Evolutionary conservation across 352 stramenopile genomes (phyloP).

Genomic region (Pythium sukuiense): DNA sequence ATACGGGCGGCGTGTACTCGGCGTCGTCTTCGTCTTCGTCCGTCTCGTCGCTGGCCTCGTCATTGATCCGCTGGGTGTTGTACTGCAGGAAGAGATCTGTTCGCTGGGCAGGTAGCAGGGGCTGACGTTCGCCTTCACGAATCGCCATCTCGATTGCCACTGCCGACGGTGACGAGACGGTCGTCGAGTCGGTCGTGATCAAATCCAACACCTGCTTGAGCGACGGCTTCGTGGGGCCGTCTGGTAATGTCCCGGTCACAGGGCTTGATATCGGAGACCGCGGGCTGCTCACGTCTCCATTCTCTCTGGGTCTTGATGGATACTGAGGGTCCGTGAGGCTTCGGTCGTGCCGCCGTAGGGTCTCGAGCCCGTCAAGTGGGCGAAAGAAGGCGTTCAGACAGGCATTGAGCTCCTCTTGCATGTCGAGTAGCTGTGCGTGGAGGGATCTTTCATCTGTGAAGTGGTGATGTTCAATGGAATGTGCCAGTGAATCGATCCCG

Average conservation of each 20-base stretch:
- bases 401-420: conserved; percentile 60
- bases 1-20: neutral
- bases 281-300: neutral
- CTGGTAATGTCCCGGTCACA: neutral
- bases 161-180: neutral
- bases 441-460: conserved; percentile 50
- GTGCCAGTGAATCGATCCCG: conserved; percentile 43
- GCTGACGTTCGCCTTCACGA: conserved; percentile 10
- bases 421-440: conserved; percentile 42
- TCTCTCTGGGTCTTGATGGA: neutral
- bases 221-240: conserved; percentile 16
- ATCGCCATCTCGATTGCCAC: neutral
- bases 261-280: conserved; percentile 10
- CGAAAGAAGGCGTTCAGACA: conserved; percentile 54
- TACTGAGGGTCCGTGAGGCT: neutral
- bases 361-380: conserved; percentile 38
- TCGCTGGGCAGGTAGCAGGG: conserved; percentile 39
- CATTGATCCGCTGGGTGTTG: conserved; percentile 5
- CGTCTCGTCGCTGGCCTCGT: conserved; percentile 21
- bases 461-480: conserved; percentile 48
- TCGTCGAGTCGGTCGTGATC: conserved; percentile 11
- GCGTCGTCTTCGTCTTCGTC: conserved; percentile 22
- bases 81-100: conserved; percentile 19
- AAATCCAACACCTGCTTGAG: conserved; percentile 25
- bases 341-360: conserved; percentile 28